Evolutionary conservation across 441 rosid species (phyloP), one percentile per base, ranked within the genome.

Genomic region (Adansonia madagascariensis): DNA sequence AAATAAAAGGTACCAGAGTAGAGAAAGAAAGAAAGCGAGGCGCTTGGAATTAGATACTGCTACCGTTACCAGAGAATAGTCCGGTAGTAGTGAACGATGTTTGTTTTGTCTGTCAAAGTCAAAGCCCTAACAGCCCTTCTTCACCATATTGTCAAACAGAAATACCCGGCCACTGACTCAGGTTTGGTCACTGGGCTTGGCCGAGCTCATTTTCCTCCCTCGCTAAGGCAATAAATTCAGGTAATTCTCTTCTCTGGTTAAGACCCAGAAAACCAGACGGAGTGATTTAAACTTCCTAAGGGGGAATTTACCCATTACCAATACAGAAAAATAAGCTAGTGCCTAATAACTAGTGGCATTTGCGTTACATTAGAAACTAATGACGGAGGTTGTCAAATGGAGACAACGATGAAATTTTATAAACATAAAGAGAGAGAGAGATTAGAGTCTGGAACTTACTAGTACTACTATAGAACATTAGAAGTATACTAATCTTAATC

Each of bases 71-170:
- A 53, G 20, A 53, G 53, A 49, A 49, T 3, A 49, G 59, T 53
- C 20, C 20, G 4, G 20, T 15, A n/a, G 59, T 53, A 15, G 20
- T 4, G 6, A 53, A 6, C n/a, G 20, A 53, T 14, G 15, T 9
- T 15, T 6, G 43, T 49, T 4, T 15, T 0, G 46, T 35, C 4
- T 39, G 7, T 31, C 9, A 52, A 15, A 17, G 10, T 53, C 57
- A 53, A 50, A 17, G 12, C 17, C 55, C 3, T n/a, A 75, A 75
- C 78, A 64, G 50, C 78, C 71, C 39, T 64, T 75, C 71, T 75
- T 64, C 71, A 75, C 64, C 72, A 74, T 27, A 9, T 65, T 20
- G 55, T 43, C 68, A 49, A 57, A 59, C 64, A 7, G 27, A 7
- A 57, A 57, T 35, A 56, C 65, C 17, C 53, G 22, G 41, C 3